Conservation (phyloP, 2,329 filamentous ascomycete species). For the Corynespora cassiicola region DNA sequence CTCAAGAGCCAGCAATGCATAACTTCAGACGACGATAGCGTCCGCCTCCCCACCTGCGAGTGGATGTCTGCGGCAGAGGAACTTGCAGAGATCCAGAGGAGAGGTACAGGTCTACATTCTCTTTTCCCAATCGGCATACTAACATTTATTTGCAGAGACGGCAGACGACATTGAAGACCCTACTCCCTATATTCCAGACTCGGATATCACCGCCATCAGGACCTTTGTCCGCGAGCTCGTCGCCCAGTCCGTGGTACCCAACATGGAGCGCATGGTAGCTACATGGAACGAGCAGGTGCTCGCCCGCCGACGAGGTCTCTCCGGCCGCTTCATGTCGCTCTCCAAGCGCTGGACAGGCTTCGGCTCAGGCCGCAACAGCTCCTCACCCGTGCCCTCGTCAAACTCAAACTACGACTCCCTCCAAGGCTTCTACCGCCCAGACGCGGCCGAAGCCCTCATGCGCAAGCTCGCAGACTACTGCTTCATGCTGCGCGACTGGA, state of each 20-base stretch:
- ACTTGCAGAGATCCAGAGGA: conserved; percentile 72
- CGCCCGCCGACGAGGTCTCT: conserved; percentile 84
- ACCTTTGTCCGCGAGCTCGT: conserved; percentile 94
- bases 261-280: conserved; percentile 91
- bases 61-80: conserved; percentile 92
- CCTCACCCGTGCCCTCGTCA: conserved; percentile 56
- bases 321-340: conserved; percentile 91
- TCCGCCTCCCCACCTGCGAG: conserved; percentile 79
- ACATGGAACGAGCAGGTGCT: conserved; percentile 98
- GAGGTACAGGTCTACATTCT: conserved; percentile 52
- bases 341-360: conserved; percentile 91
- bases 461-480: conserved; percentile 93
- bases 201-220: conserved; percentile 85
- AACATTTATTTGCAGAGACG: conserved; percentile 53
- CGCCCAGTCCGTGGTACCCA: conserved; percentile 90
- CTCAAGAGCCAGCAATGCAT: conserved; percentile 85
- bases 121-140: conserved; percentile 12
- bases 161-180: conserved; percentile 75
- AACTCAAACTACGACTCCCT: conserved; percentile 77
- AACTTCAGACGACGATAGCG: conserved; percentile 89
- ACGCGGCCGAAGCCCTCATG: conserved; percentile 87
- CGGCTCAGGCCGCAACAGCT: conserved; percentile 67
- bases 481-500: conserved; percentile 97
- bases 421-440: conserved; percentile 82
- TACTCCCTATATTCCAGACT: conserved; percentile 85